These are phyloP conservation scores for Thecaphora thlaspeos DNA, from an alignment of 1,284 basidiomycete genomes.

Conservation along the genomic window DNA sequence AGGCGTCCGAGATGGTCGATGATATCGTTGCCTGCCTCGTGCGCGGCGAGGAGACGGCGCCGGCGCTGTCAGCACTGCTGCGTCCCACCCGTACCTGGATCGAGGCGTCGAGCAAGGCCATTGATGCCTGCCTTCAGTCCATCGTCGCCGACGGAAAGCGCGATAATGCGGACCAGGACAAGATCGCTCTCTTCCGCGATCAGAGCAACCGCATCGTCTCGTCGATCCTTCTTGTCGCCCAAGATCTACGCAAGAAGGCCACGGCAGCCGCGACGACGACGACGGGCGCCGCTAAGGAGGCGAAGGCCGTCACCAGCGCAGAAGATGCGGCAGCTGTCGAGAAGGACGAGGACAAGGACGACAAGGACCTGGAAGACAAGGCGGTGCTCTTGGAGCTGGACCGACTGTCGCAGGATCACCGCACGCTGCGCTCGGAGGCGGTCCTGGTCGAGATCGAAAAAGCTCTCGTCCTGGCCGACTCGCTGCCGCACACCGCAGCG, in stretches of 20 bases:
- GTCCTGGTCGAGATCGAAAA: constrained; percentile 21
- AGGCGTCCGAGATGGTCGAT: neutral
- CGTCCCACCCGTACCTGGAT: constrained; percentile 19
- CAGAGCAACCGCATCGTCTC: constrained; percentile 33
- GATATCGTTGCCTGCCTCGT: constrained; percentile 1
- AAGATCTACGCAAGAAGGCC: constrained; percentile 36
- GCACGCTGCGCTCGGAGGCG: constrained; percentile 22
- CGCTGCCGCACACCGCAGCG: constrained; percentile 5
- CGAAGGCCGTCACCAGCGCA: no score
- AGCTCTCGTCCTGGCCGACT: constrained; percentile 12
- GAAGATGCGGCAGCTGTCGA: no score
- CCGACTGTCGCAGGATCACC: constrained; percentile 15
- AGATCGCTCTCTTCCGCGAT: neutral
- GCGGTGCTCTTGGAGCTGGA: constrained; percentile 21
- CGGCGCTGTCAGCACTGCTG: constrained; percentile 23
- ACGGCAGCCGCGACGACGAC: neutral
- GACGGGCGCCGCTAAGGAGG: neutral
- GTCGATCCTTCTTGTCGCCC: constrained; percentile 50
- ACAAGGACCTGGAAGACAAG: constrained; percentile 27
- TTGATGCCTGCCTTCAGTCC: neutral
- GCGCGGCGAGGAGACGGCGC: constrained; percentile 3
- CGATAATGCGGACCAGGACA: neutral
- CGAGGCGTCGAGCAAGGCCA: neutral
- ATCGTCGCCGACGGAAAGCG: neutral
- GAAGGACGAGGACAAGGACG: neutral